A percentile compares a stretch with the other conserved stretches of the same genome.
These are phyloP conservation scores for Pythium sukuiense DNA, from an alignment of 352 stramenopile genomes.

Conservation along the genomic window DNA sequence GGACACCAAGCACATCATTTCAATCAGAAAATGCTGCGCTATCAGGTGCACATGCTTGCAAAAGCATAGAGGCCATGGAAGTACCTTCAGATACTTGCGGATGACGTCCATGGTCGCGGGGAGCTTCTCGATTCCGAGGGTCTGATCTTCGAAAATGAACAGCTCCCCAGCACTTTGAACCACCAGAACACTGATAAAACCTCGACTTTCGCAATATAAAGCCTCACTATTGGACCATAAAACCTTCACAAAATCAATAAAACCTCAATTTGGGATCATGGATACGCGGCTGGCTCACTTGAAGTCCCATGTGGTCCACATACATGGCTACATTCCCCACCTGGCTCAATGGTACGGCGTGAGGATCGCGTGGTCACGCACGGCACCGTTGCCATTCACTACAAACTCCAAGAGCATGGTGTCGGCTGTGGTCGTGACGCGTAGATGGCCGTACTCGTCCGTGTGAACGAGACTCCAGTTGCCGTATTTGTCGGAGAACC, in stretches of 20 bases:
- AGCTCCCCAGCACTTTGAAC: constrained; percentile 21
- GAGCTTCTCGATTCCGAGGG: background rate
- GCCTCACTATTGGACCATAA: background rate
- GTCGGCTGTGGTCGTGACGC: constrained; percentile 38
- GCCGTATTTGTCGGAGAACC: constrained; percentile 59
- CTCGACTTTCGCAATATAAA: constrained; percentile 3
- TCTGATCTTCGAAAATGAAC: constrained; percentile 8
- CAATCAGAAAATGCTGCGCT: constrained; percentile 10
- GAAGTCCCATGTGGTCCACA: constrained; percentile 21
- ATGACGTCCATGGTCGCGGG: constrained; percentile 65
- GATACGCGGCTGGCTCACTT: constrained; percentile 8
- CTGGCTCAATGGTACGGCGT: constrained; percentile 14
- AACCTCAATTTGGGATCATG: constrained; percentile 20
- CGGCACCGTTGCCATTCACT: constrained; percentile 62
- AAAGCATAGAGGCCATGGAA: background rate
- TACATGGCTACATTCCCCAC: constrained; percentile 26
- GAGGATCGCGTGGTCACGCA: constrained; percentile 58
- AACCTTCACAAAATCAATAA: constrained; percentile 6
- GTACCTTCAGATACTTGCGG: constrained; percentile 78
- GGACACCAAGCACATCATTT: constrained; percentile 3
- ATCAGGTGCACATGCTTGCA: background rate
- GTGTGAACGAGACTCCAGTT: constrained; percentile 67
- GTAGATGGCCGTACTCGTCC: constrained; percentile 72
- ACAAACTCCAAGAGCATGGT: constrained; percentile 65
- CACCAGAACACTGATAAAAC: constrained; percentile 29